Conservation (phyloP, 179 eudicot species). For the Gypsophila paniculata region DNA sequence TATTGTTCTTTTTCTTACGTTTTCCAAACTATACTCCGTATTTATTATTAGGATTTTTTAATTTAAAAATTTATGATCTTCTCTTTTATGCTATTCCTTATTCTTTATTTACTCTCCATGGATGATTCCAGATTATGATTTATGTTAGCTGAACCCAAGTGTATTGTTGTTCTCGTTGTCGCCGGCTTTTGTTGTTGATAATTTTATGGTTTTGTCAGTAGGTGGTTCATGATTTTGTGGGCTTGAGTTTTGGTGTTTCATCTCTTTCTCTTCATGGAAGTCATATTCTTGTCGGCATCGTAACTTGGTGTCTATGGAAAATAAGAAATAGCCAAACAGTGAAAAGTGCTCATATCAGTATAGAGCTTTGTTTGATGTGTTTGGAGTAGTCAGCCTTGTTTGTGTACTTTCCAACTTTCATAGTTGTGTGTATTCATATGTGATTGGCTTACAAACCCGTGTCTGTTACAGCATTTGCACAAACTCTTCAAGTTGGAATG, state of each 20-base stretch:
- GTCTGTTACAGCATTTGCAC: slow-evolving; percentile 60
- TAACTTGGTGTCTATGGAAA: not conserved
- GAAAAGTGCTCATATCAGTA: slow-evolving; percentile 4
- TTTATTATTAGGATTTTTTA: no score
- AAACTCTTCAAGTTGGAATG: slow-evolving; percentile 82
- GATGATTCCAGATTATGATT: no score
- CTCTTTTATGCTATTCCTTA: no score
- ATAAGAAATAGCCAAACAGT: not conserved
- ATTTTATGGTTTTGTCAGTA: not conserved
- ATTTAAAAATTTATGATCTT: no score
- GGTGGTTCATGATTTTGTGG: slow-evolving; percentile 7
- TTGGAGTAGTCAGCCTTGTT: slow-evolving; percentile 1
- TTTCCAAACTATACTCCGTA: no score
- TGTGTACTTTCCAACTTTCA: not conserved
- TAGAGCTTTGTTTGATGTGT: not conserved
- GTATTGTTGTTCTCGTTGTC: not conserved
- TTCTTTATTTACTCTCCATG: no score
- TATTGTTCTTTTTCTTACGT: no score
- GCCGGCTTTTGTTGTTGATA: no score
- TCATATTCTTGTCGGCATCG: not conserved
- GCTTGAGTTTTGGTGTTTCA: not conserved
- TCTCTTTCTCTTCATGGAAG: not conserved
- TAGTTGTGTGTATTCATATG: not conserved
- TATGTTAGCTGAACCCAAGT: no score
- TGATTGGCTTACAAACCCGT: not conserved